A percentile compares a stretch with the other conserved stretches of the same genome.
Evolutionary conservation across 2,329 filamentous ascomycete genomes (phyloP).

Genomic region (Coleophoma eucalyptorum): DNA sequence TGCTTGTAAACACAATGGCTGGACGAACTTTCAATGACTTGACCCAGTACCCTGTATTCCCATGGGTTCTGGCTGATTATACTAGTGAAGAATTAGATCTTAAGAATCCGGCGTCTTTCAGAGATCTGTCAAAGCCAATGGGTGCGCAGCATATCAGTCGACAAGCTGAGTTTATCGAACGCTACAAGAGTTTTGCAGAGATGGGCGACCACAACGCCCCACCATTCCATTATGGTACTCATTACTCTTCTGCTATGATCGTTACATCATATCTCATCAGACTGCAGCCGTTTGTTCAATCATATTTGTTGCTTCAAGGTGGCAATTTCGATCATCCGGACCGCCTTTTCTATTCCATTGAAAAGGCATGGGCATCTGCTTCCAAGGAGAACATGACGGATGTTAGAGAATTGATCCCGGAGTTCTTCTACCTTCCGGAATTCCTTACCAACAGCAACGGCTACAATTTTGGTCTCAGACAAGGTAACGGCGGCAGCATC

Average conservation of each 20-base stretch:
- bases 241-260: conserved; percentile 99
- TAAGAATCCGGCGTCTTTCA: conserved; percentile 77
- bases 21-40: conserved; percentile 96
- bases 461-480: conserved; percentile 87
- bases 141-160: conserved; percentile 78
- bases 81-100: conserved; percentile 90
- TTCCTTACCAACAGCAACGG: conserved; percentile 92
- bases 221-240: conserved; percentile 95
- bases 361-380: conserved; percentile 86
- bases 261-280: conserved; percentile 95
- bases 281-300: conserved; percentile 92
- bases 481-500: conserved; percentile 75
- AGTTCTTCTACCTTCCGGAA: conserved; percentile 96
- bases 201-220: conserved; percentile 74
- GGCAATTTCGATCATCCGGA: conserved; percentile 95
- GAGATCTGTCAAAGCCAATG: conserved; percentile 94
- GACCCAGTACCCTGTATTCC: conserved; percentile 97
- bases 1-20: conserved; percentile 97
- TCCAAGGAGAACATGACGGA: conserved; percentile 89
- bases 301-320: conserved; percentile 91
- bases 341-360: conserved; percentile 88
- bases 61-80: conserved; percentile 95
- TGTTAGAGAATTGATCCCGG: conserved; percentile 89
- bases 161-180: conserved; percentile 75
- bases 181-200: conserved; percentile 84